phyloP scores from a whole-genome alignment of 768 basidiomycete species.

The Collybia sordida region DNA sequence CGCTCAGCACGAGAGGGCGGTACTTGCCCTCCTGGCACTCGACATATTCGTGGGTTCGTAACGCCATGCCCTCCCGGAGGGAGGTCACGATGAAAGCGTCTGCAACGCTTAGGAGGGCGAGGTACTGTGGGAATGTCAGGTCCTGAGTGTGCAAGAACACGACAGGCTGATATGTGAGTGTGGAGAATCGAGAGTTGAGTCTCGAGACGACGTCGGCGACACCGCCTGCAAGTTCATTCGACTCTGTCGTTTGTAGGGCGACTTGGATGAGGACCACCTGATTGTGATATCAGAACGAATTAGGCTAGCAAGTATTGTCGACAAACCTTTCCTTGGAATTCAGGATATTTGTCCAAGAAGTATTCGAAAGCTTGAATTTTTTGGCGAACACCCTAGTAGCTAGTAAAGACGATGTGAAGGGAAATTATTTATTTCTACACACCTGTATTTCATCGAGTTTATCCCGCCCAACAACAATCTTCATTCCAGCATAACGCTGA shows the following conservation, averaged over 20 bases:
- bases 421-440: constrained; percentile 1
- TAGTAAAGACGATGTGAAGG: background rate
- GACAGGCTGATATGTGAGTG: constrained; percentile 83
- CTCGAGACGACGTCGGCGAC: constrained; percentile 77
- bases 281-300: background rate
- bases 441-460: constrained; percentile 86
- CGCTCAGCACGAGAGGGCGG: constrained; percentile 76
- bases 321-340: constrained; percentile 71
- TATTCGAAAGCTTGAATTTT: constrained; percentile 83
- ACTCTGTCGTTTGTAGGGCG: constrained; percentile 78
- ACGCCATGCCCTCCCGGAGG: constrained; percentile 86
- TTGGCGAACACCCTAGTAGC: constrained; percentile 66
- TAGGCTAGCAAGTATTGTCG: background rate
- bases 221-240: constrained; percentile 70
- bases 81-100: constrained; percentile 86
- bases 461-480: constrained; percentile 84
- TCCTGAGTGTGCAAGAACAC: constrained; percentile 86
- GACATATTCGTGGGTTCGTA: constrained; percentile 81
- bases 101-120: constrained; percentile 77
- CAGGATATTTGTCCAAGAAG: constrained; percentile 78
- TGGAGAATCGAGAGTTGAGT: constrained; percentile 82
- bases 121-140: constrained; percentile 82
- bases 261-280: constrained; percentile 85
- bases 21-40: constrained; percentile 76
- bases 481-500: constrained; percentile 83